Evolutionary conservation across 495 filamentous ascomycete species (phyloP).

Genomic region (Penicillium flavigenum): DNA sequence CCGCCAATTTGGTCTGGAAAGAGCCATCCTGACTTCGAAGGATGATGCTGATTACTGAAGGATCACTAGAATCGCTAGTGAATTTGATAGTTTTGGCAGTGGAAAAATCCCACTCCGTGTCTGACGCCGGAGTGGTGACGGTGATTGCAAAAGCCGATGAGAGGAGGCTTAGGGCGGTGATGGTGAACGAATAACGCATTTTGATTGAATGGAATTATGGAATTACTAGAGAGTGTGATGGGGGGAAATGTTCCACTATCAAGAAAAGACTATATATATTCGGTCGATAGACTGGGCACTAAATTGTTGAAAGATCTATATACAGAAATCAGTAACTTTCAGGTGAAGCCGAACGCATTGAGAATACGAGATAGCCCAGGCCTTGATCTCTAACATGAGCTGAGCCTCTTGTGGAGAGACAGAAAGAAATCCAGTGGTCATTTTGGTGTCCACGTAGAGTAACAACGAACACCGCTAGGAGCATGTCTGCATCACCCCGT

Average conservation of each 20-base stretch:
- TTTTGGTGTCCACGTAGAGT: conserved; percentile 11
- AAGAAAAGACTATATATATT: conserved; percentile 6
- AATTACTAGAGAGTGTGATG: conserved; percentile 3
- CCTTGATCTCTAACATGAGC: conserved; percentile 7
- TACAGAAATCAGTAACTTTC: conserved; percentile 8
- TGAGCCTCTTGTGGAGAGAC: conserved; percentile 9
- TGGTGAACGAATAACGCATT: conserved; percentile 17
- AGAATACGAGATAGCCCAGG: conserved; percentile 15
- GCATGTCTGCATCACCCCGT: conserved; percentile 2
- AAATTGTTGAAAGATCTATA: conserved; percentile 6
- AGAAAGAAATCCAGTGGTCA: not conserved
- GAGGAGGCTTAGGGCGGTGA: conserved; percentile 14
- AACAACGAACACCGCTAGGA: conserved; percentile 11
- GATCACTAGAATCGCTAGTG: conserved; percentile 13
- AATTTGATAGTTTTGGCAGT: conserved; percentile 22
- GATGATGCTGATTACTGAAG: conserved; percentile 16
- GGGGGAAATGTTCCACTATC: not conserved
- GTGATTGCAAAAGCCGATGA: conserved; percentile 19
- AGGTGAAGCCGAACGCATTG: conserved; percentile 9
- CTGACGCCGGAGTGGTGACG: conserved; percentile 14
- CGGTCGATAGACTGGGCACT: conserved; percentile 2
- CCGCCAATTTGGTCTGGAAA: conserved; percentile 22
- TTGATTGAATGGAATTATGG: conserved; percentile 12
- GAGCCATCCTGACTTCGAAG: conserved; percentile 20
- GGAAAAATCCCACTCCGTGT: conserved; percentile 18